Conservation (phyloP, 306 rosid species). For the Nissolia schottii region DNA sequence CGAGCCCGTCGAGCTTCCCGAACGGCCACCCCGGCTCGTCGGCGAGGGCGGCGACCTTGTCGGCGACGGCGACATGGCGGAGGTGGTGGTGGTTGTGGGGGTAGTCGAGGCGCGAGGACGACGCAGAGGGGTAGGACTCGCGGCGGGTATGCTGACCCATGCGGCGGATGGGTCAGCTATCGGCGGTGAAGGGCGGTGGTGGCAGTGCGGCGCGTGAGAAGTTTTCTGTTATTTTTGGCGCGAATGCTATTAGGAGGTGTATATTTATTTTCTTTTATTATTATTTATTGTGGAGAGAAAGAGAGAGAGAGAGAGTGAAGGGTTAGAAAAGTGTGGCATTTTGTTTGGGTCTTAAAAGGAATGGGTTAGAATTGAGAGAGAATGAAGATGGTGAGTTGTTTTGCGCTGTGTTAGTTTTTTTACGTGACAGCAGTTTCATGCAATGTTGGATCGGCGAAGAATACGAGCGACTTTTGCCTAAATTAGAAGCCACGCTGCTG, state of each 20-base stretch:
- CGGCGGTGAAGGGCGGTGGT: background rate
- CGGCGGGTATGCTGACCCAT: constrained; percentile 93
- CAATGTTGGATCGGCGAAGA: constrained; percentile 28
- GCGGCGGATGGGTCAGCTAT: constrained; percentile 5
- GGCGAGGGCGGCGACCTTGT: background rate
- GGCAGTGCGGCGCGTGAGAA: background rate
- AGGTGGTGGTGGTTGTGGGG: background rate
- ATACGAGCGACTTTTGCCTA: constrained; percentile 22
- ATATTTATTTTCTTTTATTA: background rate
- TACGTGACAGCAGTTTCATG: constrained; percentile 38
- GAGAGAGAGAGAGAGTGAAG: background rate
- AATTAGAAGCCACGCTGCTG: background rate
- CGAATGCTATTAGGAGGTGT: background rate
- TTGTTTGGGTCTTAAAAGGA: constrained; percentile 22
- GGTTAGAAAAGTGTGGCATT: background rate
- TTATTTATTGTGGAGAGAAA: constrained; percentile 18
- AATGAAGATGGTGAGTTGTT: background rate
- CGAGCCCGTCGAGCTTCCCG: background rate
- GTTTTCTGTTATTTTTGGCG: background rate
- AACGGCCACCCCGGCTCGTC: constrained; percentile 30
- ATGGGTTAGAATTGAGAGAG: background rate
- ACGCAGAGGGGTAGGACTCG: constrained; percentile 47
- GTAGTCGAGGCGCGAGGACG: constrained; percentile 27
- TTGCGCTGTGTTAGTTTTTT: constrained; percentile 12
- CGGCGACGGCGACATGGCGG: background rate